phyloP scores from a whole-genome alignment of 2,329 filamentous ascomycete genomes.

The Arthroderma sp. region DNA sequence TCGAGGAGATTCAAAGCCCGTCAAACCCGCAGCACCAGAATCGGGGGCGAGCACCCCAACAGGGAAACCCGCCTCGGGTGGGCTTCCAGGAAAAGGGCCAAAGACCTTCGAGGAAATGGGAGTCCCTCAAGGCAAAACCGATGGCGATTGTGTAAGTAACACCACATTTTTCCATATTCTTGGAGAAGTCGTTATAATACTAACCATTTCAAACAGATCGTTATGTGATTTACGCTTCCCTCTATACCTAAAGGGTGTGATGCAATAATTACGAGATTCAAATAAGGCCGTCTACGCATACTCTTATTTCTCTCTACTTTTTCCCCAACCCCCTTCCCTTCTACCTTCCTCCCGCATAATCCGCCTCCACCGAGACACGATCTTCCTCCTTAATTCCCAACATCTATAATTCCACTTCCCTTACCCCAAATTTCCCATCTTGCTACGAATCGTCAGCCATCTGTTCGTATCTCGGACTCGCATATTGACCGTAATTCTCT shows the following conservation, averaged over 20 bases:
- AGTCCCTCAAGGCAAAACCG: conserved; percentile 67
- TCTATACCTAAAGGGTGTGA: background rate
- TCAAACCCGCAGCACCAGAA: background rate
- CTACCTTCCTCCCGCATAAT: background rate
- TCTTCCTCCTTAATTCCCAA: too few species aligned
- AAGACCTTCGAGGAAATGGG: conserved; percentile 99
- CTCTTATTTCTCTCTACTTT: conserved; percentile 1
- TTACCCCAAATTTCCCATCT: too few species aligned
- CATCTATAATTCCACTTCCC: too few species aligned
- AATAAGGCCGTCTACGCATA: background rate
- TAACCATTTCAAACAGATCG: conserved; percentile 9
- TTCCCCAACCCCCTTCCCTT: background rate
- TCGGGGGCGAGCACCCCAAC: conserved; percentile 2
- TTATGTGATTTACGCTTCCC: conserved; percentile 14
- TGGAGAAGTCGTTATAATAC: background rate
- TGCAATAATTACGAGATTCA: too few species aligned
- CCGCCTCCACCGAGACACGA: too few species aligned
- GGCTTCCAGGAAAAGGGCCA: conserved; percentile 56
- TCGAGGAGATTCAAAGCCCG: background rate
- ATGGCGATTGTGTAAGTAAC: conserved; percentile 73
- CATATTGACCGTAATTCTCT: too few species aligned
- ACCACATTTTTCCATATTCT: background rate
- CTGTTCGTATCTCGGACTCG: too few species aligned
- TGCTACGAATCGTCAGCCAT: too few species aligned
- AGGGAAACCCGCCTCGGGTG: conserved; percentile 15